Conservation (phyloP, 495 filamentous ascomycete species). For the Neurospora africana region DNA sequence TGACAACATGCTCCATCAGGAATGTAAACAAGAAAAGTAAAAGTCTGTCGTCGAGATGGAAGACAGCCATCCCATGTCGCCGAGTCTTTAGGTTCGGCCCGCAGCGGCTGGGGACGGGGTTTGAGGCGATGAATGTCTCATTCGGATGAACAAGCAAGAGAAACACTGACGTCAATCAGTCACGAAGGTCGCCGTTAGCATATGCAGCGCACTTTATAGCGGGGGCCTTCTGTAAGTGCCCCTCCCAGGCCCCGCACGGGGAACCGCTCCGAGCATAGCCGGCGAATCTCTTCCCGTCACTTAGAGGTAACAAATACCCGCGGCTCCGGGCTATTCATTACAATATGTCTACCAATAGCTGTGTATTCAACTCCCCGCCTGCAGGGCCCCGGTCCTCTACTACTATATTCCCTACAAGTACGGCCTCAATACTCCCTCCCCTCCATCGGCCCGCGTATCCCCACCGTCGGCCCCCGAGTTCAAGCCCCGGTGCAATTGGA, state of each 20-base stretch:
- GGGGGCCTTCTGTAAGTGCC: background rate
- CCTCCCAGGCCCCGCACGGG: background rate
- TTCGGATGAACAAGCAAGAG: background rate
- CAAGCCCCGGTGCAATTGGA: constrained; percentile 25
- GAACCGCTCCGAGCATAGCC: background rate
- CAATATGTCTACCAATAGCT: background rate
- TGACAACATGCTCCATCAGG: background rate
- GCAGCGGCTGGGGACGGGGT: background rate
- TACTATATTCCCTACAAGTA: background rate
- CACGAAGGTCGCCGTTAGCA: too few relatives aligned
- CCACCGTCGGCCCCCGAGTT: constrained; percentile 14
- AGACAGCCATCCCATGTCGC: background rate
- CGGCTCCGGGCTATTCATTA: background rate
- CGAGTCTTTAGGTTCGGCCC: background rate
- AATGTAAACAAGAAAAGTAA: background rate
- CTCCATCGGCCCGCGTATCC: background rate
- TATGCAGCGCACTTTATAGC: background rate
- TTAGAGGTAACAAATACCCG: too few relatives aligned
- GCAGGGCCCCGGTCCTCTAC: background rate
- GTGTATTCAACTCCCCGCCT: background rate
- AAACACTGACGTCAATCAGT: background rate
- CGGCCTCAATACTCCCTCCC: background rate
- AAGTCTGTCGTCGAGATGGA: background rate
- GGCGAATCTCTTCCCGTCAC: too few relatives aligned
- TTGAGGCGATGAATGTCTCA: background rate